Conservation (phyloP, 441 rosid species). For the Rhodomyrtus psidioides region DNA sequence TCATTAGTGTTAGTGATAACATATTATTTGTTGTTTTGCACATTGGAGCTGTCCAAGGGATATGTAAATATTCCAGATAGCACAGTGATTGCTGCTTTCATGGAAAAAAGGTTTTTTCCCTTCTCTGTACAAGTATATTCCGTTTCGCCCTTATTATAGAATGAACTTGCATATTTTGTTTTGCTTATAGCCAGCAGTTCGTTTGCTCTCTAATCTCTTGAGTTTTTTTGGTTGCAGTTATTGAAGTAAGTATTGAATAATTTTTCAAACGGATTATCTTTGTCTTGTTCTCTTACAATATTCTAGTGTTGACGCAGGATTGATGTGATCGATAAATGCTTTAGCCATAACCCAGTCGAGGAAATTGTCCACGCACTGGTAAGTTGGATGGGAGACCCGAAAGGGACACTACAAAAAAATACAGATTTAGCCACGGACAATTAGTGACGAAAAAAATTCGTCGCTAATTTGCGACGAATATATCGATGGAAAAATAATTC, state of each 20-base stretch:
- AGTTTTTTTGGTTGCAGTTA: neutral
- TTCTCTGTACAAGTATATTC: neutral
- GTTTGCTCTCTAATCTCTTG: neutral
- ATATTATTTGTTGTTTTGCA: neutral
- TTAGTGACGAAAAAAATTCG: no score
- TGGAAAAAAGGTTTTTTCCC: neutral
- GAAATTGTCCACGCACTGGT: constrained; percentile 76
- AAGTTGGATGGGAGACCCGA: neutral
- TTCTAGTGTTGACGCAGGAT: constrained; percentile 38
- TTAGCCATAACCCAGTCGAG: constrained; percentile 75
- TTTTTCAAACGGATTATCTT: neutral
- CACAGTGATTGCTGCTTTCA: neutral
- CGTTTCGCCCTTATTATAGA: neutral
- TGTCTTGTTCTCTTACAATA: neutral
- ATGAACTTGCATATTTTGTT: neutral
- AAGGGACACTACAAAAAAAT: no score
- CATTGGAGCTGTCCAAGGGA: neutral
- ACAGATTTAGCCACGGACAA: no score
- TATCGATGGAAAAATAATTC: no score
- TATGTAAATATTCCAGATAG: neutral
- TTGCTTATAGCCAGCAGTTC: fast-evolving
- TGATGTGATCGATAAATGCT: constrained; percentile 68
- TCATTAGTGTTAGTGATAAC: neutral
- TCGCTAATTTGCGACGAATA: no score
- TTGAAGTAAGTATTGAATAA: neutral